These are phyloP conservation scores for Bocquillonia castaneifolia DNA, from an alignment of 441 rosid genomes.

Conservation along the genomic window DNA sequence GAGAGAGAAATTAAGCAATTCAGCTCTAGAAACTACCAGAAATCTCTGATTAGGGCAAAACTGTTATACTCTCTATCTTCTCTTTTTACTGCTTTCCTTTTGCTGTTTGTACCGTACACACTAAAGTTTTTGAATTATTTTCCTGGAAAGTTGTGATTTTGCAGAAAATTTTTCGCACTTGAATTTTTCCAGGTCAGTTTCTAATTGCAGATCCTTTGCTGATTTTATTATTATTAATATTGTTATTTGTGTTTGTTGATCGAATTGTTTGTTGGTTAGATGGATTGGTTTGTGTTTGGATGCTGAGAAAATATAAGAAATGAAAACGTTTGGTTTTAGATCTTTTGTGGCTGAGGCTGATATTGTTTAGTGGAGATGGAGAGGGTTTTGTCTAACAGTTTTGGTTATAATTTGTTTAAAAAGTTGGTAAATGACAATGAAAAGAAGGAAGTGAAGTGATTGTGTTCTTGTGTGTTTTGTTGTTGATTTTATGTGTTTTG, in stretches of 20 bases:
- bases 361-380: too few relatives aligned
- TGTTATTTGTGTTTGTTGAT: not conserved
- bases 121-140: too few relatives aligned
- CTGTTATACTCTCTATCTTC: not conserved
- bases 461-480: too few relatives aligned
- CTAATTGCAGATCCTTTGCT: not conserved
- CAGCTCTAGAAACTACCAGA: slow-evolving; percentile 39
- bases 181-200: too few relatives aligned
- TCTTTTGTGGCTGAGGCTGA: not conserved
- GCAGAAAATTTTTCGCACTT: too few relatives aligned
- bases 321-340: not conserved
- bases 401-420: too few relatives aligned
- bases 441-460: too few relatives aligned
- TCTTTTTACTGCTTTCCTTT: not conserved
- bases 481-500: too few relatives aligned
- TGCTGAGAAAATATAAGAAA: not conserved
- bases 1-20: slow-evolving; percentile 1
- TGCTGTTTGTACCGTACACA: too few relatives aligned
- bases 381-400: too few relatives aligned
- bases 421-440: too few relatives aligned
- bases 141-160: too few relatives aligned
- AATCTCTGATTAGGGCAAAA: slow-evolving; percentile 18
- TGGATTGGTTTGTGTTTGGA: slow-evolving; percentile 2
- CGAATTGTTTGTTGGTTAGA: not conserved
- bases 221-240: not conserved